Evolutionary conservation across 441 rosid genomes (phyloP), one percentile per base, ranked within the genome.

Genomic region (Croton laevigatus): DNA sequence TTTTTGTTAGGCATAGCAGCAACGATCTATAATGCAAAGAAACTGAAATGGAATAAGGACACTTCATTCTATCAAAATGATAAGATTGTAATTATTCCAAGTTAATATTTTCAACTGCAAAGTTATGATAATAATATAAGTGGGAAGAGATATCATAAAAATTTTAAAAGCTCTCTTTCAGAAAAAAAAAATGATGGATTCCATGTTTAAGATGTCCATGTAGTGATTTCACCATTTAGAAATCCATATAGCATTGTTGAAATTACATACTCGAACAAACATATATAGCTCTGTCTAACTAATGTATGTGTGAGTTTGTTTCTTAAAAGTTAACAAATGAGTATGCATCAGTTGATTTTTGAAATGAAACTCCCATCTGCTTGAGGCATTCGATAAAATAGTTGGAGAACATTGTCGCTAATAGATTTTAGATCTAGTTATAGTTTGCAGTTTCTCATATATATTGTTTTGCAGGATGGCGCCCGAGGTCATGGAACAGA

Each of bases 401-500:
- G 9, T 8, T 57, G 14, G 4, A 46, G 49, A 22, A 45, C 1
- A 9, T 34, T 13, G 22, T 51, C 10, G 0, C 14, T 23, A 9
- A 22, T 51, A 32, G 6, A n/a, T 49, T 45, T 34, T 62, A 14
- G 40, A n/a, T n/a, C n/a, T n/a, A n/a, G n/a, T n/a, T n/a, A 65
- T 45, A 55, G 51, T 71, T 23, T 19, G 4, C 4, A 42, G 40
- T 60, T 67, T 37, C 66, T 60, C 45, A 52, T 63, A n/a, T 71
- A 72, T 67, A 27, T 53, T 65, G 27, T 79, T 51, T 79, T 73
- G 69, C 77, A 95, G 99, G 99, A 95, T 95, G 99, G 99, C 99
- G 48, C 99, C 99, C 70, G 99, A 95, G 84, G 99, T 95, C 78
- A 87, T 95, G 99, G 98, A 95, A 84, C 99, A 95, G 85, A 66